Conservation (phyloP, 2,329 filamentous ascomycete genomes). For the Alternaria sp. region DNA sequence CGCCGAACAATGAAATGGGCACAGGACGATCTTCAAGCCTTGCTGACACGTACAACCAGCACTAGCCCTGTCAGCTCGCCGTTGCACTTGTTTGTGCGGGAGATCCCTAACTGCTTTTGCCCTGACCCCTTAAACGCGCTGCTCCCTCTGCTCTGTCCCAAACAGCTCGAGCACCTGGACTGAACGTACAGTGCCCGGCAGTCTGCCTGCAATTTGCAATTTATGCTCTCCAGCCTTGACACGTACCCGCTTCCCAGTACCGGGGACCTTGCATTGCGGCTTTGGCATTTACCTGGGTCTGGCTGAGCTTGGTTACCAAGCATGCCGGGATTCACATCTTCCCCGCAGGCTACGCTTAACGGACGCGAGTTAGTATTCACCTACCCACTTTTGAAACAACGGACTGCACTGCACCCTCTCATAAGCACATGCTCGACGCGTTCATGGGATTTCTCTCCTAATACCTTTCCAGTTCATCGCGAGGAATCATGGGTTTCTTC, state of each 20-base stretch:
- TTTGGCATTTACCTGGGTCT: constrained; percentile 8
- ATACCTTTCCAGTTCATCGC: constrained; percentile 31
- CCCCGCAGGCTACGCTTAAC: constrained; percentile 36
- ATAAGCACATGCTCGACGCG: constrained; percentile 27
- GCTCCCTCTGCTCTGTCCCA: constrained; percentile 7
- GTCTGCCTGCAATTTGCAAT: constrained; percentile 12
- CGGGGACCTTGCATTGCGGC: constrained; percentile 11
- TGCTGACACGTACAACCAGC: constrained; percentile 33
- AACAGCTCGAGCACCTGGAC: constrained; percentile 19
- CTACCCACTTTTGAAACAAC: constrained; percentile 20
- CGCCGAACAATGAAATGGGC: constrained; percentile 17
- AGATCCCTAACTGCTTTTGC: constrained; percentile 13
- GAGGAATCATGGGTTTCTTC: constrained; percentile 59
- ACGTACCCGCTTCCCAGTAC: constrained; percentile 4
- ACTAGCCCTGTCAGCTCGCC: constrained; percentile 24
- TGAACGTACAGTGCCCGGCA: neutral
- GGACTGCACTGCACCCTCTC: constrained; percentile 21
- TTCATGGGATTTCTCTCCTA: constrained; percentile 22
- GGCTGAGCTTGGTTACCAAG: constrained; percentile 18
- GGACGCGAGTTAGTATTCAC: constrained; percentile 36
- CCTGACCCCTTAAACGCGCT: constrained; percentile 27
- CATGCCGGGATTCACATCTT: constrained; percentile 30
- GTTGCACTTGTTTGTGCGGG: constrained; percentile 10
- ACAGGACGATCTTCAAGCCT: constrained; percentile 19
- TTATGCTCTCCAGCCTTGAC: constrained; percentile 11